phyloP scores from a whole-genome alignment of 2,329 filamentous ascomycete genomes.

The Microdochium bolleyi region DNA sequence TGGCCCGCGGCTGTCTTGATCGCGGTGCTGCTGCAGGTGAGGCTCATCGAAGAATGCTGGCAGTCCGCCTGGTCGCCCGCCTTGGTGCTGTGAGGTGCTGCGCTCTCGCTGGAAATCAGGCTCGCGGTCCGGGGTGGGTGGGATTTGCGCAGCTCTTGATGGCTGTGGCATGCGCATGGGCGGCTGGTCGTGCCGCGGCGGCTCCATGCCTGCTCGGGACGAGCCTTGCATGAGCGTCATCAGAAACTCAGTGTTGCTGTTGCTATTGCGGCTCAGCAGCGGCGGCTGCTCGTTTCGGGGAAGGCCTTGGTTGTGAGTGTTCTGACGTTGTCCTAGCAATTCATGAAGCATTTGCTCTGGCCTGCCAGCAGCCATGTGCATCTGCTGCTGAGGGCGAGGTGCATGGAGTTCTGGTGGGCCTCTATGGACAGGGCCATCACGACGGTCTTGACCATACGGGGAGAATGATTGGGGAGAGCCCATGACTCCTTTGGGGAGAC shows the following conservation, averaged over 20 bases:
- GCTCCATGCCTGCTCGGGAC: conserved; percentile 36
- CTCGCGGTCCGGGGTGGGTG: conserved; percentile 39
- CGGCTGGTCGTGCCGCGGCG: conserved; percentile 42
- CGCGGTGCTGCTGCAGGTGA: conserved; percentile 37
- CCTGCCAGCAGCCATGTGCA: conserved; percentile 37
- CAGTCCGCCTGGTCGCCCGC: conserved; percentile 23
- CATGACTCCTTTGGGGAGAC: conserved; percentile 26
- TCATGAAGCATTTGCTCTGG: conserved; percentile 56
- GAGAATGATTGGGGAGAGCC: conserved; percentile 41
- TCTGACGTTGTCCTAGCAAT: conserved; percentile 50
- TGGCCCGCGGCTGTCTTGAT: conserved; percentile 34
- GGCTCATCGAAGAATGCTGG: conserved; percentile 47
- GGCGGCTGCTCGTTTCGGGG: conserved; percentile 36
- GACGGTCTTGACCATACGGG: conserved; percentile 35
- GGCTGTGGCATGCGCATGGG: conserved; percentile 46
- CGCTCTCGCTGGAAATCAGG: conserved; percentile 35
- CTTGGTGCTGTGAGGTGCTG: conserved; percentile 22
- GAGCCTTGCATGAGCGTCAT: conserved; percentile 70
- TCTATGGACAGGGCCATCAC: conserved; percentile 33
- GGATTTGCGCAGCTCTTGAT: conserved; percentile 37
- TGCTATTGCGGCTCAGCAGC: conserved; percentile 34
- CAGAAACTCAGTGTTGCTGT: conserved; percentile 72
- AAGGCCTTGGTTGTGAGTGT: conserved; percentile 41
- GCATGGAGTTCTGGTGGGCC: conserved; percentile 41
- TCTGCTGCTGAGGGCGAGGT: conserved; percentile 36